Base-by-base conservation (phyloP, 202 grass and related monocot genomes). In the Schoenoplectus tabernaemontani region DNA sequence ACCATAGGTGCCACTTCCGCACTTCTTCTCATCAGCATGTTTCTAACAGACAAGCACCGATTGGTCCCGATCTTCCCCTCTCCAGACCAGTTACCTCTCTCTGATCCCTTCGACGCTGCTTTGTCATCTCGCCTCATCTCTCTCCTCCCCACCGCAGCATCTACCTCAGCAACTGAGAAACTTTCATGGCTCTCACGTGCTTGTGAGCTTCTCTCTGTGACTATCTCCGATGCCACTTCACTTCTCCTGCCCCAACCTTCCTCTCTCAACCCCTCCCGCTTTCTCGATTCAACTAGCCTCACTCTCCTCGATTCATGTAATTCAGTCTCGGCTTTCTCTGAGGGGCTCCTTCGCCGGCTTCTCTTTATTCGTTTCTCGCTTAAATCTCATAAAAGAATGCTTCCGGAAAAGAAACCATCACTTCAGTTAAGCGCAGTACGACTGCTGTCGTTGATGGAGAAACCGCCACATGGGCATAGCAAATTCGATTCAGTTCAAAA, bases 261-360 rank as follows among this genome's bases (percentile, higher is more conserved):
- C 22, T 42, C 75, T 4, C 16, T 85, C 90, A 38, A 76, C 83
- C 7, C 61, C 57, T 34, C 4, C 64, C 22, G 26, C 0, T 76
- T 88, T 53, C 83, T 90, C 20, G 87, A 90, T 65, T 78, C 92
- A 1, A 88, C 87, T 4, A 59, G n/a, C 23, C 67, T 96, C 47
- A 65, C 74, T 59, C 87, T 96, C 56, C 92, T 96, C 7, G 87
- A 96, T 77, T 79, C 89, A 48, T 91, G 87, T 87, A 96, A 96
- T 85, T 82, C 87, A 20, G 82, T 90, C 82, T 57, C 89, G 39
- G 83, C 78, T 9, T 78, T 82, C 68, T 57, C 86, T 5, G 81
- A 92, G 22, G 43, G 15, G 7, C 83, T 92, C 57, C 85, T 84
- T 43, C 85, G 81, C 10, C 89, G 87, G 60, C 85, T 87, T 83